phyloP scores from a whole-genome alignment of 495 filamentous ascomycete genomes.

The Zalerion maritima region DNA sequence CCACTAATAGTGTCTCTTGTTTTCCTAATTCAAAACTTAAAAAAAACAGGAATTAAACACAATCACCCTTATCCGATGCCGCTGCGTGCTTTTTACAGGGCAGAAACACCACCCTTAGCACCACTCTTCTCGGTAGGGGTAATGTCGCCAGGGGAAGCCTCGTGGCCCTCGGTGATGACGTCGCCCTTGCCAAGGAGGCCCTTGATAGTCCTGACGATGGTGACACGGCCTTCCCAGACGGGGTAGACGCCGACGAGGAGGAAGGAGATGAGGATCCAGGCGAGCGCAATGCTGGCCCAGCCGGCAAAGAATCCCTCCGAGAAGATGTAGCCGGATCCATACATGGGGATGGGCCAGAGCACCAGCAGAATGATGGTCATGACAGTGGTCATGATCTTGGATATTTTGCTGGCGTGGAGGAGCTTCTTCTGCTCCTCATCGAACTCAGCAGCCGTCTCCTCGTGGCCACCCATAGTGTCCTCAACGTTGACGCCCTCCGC shows the following conservation, averaged over 20 bases:
- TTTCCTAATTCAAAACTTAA: too few species aligned
- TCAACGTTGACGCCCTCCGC: slow-evolving; percentile 60
- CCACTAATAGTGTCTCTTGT: too few species aligned
- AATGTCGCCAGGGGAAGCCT: slow-evolving; percentile 10
- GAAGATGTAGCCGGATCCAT: slow-evolving; percentile 75
- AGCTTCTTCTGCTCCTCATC: slow-evolving; percentile 56
- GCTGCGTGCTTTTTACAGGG: too few species aligned
- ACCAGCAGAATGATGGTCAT: slow-evolving; percentile 68
- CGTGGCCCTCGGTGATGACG: slow-evolving; percentile 13
- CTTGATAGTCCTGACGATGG: slow-evolving; percentile 47
- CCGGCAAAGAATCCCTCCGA: slow-evolving; percentile 85
- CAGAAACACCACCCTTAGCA: too few species aligned
- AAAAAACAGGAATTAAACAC: too few species aligned
- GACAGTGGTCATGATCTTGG: slow-evolving; percentile 57
- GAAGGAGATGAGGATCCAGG: slow-evolving; percentile 72
- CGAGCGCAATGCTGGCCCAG: slow-evolving; percentile 73
- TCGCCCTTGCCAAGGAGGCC: slow-evolving; percentile 45
- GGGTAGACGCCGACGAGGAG: slow-evolving; percentile 69
- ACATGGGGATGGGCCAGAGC: slow-evolving; percentile 94
- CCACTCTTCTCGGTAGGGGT: slow-evolving; percentile 21
- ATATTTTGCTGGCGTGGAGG: slow-evolving; percentile 58
- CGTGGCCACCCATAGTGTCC: slow-evolving; percentile 42
- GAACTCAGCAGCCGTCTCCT: slow-evolving; percentile 18
- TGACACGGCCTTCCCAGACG: slow-evolving; percentile 63
- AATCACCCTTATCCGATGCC: too few species aligned